Base-by-base conservation (phyloP, 1,284 basidiomycete genomes). In the Vanrija pseudolonga region DNA sequence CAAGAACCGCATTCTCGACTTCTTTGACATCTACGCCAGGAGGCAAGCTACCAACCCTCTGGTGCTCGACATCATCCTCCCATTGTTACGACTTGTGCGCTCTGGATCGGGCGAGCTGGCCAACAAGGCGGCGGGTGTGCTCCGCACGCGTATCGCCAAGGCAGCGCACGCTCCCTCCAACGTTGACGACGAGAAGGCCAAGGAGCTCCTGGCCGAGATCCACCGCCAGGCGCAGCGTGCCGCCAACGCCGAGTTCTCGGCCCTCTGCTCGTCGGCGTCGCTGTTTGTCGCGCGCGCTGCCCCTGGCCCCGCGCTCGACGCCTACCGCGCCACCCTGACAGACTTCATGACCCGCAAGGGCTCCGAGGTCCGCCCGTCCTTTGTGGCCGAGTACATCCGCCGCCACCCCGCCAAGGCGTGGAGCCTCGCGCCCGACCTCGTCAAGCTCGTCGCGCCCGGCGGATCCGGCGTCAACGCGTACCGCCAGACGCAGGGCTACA, bases 1-100 rank as follows among this genome's bases (percentile, higher is more conserved):
- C 83, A 96, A 96, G 76, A 93, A 90, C 74, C 86, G 93, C 28
- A 87, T 96, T 24, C 85, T 98, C 12, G 94, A 97, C 74, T 83
- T 98, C 15, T 82, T 96, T 50, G 93, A 96, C 57, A 84, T 83
- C 20, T 94, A 85, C 76, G 78, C 89, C 56, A 87, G 84, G 67
- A 87, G 84, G 63, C 88, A 93, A 67, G 80, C 86, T 1, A 78
- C 83, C 20, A 90, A 80, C 68, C 79, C 85, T 1, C 79, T 87
- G 38, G 77, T 85, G 49, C 67, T 91, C 42, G 83, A 83, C 36
- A 78, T 91, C 44, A 80, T 96, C 59, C 61, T 85, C 3, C 89
- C 93, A 3, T 80, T 97, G 14, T 79, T 92, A 52, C 85, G 87
- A 42, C 81, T 96, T 36, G 81, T 86, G 42, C 79, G 84, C 43